Percentiles rank a stretch among this genome's conserved stretches.
Evolutionary conservation across 2,329 filamentous ascomycete genomes (phyloP).

Genomic region (Harringtonia lauricola): DNA sequence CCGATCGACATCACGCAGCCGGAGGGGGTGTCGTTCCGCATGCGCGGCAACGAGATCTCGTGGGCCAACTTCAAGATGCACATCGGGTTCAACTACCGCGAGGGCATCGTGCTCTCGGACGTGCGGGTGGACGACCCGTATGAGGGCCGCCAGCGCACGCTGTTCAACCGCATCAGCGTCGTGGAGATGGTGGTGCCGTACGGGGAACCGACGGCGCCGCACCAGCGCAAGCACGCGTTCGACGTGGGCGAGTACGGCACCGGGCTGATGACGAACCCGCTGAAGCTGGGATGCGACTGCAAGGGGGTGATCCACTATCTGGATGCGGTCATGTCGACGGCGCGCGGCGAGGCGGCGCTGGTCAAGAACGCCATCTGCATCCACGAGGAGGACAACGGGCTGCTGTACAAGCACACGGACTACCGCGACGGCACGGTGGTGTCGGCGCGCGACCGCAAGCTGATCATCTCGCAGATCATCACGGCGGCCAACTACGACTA

Average conservation of each 20-base stretch:
- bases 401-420: constrained; percentile 89
- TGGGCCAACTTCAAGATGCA: constrained; percentile 95
- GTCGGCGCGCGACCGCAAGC: constrained; percentile 74
- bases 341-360: constrained; percentile 58
- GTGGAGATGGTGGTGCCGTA: constrained; percentile 94
- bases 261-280: constrained; percentile 73
- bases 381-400: constrained; percentile 85
- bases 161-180: constrained; percentile 82
- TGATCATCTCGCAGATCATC: constrained; percentile 84
- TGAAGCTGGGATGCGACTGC: constrained; percentile 71
- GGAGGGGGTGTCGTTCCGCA: constrained; percentile 75
- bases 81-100: constrained; percentile 88
- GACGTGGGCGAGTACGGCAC: constrained; percentile 65
- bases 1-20: constrained; percentile 63
- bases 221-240: constrained; percentile 73
- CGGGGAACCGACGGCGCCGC: constrained; percentile 68
- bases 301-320: constrained; percentile 88
- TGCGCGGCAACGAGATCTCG: constrained; percentile 53
- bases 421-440: constrained; percentile 82
- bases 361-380: constrained; percentile 94
- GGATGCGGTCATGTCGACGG: constrained; percentile 74
- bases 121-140: constrained; percentile 67
- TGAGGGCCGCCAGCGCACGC: constrained; percentile 61
- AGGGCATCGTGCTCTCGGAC: constrained; percentile 83
- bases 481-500: constrained; percentile 97